Evolutionary conservation across 2,329 filamentous ascomycete species (phyloP).

Genomic region (Cytospora paraplurivora): DNA sequence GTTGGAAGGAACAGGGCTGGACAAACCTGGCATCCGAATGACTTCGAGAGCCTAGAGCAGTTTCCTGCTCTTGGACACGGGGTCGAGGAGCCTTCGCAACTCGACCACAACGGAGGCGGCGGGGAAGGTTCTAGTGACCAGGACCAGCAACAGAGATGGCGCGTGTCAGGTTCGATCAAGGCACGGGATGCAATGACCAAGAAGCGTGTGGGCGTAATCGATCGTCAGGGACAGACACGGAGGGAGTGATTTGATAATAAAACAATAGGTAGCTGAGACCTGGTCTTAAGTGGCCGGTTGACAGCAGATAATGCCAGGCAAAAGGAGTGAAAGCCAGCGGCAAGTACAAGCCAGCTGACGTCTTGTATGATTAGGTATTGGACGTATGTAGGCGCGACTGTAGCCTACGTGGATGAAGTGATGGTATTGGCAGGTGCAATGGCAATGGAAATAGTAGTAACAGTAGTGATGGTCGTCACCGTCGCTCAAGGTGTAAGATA

Average conservation of each 20-base stretch:
- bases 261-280: constrained; percentile 5
- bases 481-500: constrained; percentile 19
- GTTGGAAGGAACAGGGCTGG: constrained; percentile 19
- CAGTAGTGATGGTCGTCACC: constrained; percentile 5
- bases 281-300: constrained; percentile 15
- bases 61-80: constrained; percentile 27
- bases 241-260: constrained; percentile 7
- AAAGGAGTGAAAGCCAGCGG: constrained; percentile 26
- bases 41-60: constrained; percentile 28
- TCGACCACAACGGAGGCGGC: constrained; percentile 17
- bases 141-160: constrained; percentile 24
- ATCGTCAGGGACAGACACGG: constrained; percentile 16
- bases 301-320: constrained; percentile 20
- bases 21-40: constrained; percentile 30
- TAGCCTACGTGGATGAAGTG: background rate
- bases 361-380: constrained; percentile 12
- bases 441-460: background rate
- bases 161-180: constrained; percentile 20
- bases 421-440: background rate
- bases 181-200: constrained; percentile 22
- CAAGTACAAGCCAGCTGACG: constrained; percentile 24
- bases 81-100: constrained; percentile 24
- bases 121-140: constrained; percentile 18
- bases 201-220: constrained; percentile 15
- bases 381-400: background rate